Conservation (phyloP, 345 rosid species). For the Syzygium jambos region DNA sequence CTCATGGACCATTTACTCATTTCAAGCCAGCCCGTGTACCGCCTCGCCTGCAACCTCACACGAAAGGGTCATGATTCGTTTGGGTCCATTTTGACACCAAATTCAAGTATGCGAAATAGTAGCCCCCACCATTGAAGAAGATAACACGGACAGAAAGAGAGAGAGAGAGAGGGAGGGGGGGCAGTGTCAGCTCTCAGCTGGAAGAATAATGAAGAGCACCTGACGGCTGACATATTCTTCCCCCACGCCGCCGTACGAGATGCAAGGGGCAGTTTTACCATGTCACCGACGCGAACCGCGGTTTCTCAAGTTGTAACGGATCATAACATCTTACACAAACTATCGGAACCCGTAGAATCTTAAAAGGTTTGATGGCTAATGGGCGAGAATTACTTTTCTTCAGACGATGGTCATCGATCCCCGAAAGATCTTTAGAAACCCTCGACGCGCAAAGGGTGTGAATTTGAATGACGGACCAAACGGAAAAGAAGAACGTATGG, state of each 20-base stretch:
- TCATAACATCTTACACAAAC: neutral
- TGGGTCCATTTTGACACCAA: neutral
- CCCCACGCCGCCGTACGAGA: neutral
- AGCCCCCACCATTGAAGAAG: neutral
- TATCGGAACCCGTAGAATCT: neutral
- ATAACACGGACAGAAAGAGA: neutral
- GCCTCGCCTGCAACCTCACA: neutral
- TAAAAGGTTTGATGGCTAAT: neutral
- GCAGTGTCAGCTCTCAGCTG: neutral
- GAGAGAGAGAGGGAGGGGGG: neutral
- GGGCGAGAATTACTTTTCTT: neutral
- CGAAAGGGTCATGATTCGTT: neutral
- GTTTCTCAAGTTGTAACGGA: neutral
- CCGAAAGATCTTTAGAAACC: neutral
- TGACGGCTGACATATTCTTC: neutral
- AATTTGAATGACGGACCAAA: neutral
- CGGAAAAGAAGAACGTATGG: neutral
- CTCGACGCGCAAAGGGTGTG: neutral
- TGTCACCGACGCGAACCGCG: rapidly evolving
- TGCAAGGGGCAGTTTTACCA: neutral
- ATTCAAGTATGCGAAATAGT: neutral
- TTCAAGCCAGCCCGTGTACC: neutral
- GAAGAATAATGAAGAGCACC: neutral
- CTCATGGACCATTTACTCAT: neutral
- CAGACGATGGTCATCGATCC: neutral